A percentile compares a stretch with the other conserved stretches of the same genome.
phyloP scores from a whole-genome alignment of 257 asterid species.

The Solanum habrochaites region DNA sequence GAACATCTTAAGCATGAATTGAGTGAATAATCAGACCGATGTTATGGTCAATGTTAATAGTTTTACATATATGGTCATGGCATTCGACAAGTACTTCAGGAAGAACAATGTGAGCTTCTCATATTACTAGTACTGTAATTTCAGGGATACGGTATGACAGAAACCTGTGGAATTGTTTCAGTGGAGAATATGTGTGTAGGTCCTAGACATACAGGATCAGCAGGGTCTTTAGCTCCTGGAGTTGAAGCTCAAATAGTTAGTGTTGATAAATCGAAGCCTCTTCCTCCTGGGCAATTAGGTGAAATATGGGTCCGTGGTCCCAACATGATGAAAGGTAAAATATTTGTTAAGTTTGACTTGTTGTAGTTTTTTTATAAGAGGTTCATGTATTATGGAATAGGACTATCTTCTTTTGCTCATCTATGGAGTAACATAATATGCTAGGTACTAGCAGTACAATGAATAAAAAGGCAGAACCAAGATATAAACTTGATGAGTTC shows the following conservation, averaged over 20 bases:
- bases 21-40: neutral
- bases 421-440: neutral
- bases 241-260: constrained; percentile 71
- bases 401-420: neutral
- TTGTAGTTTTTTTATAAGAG: neutral
- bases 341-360: neutral
- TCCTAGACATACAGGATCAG: constrained; percentile 74
- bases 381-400: neutral
- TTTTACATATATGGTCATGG: neutral
- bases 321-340: constrained; percentile 81
- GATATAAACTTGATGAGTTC: neutral
- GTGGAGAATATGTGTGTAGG: constrained; percentile 43
- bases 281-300: constrained; percentile 71
- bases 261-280: constrained; percentile 56
- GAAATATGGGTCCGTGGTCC: constrained; percentile 94
- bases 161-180: constrained; percentile 68
- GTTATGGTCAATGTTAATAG: neutral
- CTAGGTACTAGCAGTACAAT: neutral
- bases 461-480: neutral
- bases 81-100: neutral
- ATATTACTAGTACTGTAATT: neutral
- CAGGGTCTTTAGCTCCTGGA: constrained; percentile 63
- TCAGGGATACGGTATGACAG: constrained; percentile 98
- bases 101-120: neutral
- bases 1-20: neutral